These are phyloP conservation scores for Silene uniflora DNA, from an alignment of 148 eudicot genomes.

Conservation along the genomic window DNA sequence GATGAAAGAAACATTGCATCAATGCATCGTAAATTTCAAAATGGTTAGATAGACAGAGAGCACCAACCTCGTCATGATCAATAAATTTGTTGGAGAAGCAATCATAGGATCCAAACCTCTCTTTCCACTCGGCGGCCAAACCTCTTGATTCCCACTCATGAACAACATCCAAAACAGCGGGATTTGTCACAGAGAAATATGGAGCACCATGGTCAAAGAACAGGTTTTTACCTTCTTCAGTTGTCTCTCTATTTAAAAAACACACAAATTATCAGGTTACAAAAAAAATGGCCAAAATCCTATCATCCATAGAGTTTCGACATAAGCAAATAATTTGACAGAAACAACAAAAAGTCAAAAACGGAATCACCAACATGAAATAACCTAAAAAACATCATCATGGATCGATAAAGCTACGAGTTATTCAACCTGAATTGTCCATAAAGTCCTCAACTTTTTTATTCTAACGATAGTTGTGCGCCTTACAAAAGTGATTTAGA, in stretches of 20 bases:
- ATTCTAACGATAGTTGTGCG: too few species aligned
- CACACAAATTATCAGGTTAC: neutral
- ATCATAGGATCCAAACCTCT: conserved; percentile 72
- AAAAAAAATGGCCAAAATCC: neutral
- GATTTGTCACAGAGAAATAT: conserved; percentile 56
- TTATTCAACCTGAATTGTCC: neutral
- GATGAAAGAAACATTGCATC: neutral
- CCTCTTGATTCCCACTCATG: conserved; percentile 82
- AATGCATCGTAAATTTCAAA: neutral
- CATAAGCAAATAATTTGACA: neutral
- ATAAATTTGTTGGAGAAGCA: conserved; percentile 48
- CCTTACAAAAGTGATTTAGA: neutral
- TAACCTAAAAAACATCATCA: neutral
- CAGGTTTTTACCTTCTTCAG: conserved; percentile 75
- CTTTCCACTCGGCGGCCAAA: conserved; percentile 79
- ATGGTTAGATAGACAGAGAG: neutral
- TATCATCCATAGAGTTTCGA: neutral
- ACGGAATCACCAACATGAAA: neutral
- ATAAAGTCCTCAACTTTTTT: neutral
- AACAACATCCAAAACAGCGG: conserved; percentile 47
- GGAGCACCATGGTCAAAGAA: conserved; percentile 93
- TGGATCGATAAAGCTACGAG: neutral
- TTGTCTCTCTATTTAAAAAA: conserved; percentile 47
- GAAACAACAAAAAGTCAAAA: neutral
- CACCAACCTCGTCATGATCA: conserved; percentile 51